A percentile compares a stretch with the other conserved stretches of the same genome.
Conservation (phyloP, 2,329 filamentous ascomycete species). For the Botrytis hyacinthi region DNA sequence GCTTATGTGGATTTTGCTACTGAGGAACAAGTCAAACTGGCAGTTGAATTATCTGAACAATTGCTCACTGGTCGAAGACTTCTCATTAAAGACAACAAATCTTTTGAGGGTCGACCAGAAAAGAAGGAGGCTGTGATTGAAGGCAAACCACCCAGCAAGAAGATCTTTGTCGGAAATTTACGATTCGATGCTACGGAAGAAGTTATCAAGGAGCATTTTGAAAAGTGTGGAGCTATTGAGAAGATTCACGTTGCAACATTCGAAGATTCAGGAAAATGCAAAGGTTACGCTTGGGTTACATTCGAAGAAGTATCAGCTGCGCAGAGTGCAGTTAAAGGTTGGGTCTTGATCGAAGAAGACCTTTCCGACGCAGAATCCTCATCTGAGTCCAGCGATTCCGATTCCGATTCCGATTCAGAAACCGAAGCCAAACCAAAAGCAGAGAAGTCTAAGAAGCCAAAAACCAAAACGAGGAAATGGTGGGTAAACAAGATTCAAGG, state of each 20-base stretch:
- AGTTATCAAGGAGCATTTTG: conserved; percentile 75
- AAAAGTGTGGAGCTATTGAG: conserved; percentile 77
- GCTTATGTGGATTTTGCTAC: conserved; percentile 91
- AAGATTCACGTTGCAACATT: conserved; percentile 91
- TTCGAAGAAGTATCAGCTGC: conserved; percentile 79
- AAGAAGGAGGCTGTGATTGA: conserved; percentile 46
- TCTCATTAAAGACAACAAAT: conserved; percentile 89
- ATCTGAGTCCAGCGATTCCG: conserved; percentile 32
- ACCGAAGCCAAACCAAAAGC: conserved; percentile 22
- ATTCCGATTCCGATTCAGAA: conserved; percentile 43
- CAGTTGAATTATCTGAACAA: conserved; percentile 82
- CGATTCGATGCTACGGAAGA: conserved; percentile 80
- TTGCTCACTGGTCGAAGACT: conserved; percentile 73
- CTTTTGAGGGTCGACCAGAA: conserved; percentile 83
- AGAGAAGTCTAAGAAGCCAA: conserved; percentile 54
- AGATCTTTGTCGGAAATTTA: conserved; percentile 88
- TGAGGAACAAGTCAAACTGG: conserved; percentile 63
- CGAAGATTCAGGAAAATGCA: conserved; percentile 95
- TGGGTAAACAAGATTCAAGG: conserved; percentile 85
- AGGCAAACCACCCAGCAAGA: conserved; percentile 68
- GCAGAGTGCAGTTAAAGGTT: conserved; percentile 76
- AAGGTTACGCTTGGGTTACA: conserved; percentile 93
- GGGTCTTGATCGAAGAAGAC: conserved; percentile 64
- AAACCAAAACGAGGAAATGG: conserved; percentile 66
- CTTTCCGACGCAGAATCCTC: conserved; percentile 39